phyloP scores from a whole-genome alignment of 108 stramenopile genomes.

The Aurantiochytrium sp. region DNA sequence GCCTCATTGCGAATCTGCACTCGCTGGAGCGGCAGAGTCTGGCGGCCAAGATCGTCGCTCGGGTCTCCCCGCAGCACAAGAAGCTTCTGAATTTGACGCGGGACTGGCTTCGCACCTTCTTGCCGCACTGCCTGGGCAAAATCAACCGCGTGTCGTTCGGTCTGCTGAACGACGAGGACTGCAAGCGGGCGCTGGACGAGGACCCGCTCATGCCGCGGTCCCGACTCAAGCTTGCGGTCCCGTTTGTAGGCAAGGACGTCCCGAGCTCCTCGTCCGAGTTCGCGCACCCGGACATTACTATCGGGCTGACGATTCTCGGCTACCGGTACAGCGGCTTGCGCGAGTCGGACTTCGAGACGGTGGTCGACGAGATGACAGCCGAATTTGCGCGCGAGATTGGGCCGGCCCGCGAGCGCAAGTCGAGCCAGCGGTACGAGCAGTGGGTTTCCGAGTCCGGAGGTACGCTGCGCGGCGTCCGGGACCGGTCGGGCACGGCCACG shows the following conservation, averaged over 20 bases:
- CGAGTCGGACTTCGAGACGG: not conserved
- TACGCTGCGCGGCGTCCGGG: not conserved
- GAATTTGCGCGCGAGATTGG: not conserved
- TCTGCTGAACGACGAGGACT: constrained; percentile 31
- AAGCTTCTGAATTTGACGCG: constrained; percentile 38
- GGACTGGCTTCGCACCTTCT: constrained; percentile 34
- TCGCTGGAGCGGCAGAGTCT: not conserved
- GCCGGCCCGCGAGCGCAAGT: not conserved
- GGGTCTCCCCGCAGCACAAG: constrained; percentile 18
- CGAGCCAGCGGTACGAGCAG: not conserved
- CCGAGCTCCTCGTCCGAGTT: constrained; percentile 41
- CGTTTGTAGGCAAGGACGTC: constrained; percentile 47
- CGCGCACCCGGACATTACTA: constrained; percentile 43
- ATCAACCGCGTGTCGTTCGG: constrained; percentile 46
- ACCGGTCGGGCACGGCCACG: not conserved
- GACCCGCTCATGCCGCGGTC: not conserved
- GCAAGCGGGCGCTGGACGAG: not conserved
- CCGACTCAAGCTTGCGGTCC: constrained; percentile 39
- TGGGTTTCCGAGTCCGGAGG: not conserved
- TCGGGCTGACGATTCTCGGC: constrained; percentile 42
- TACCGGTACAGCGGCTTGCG: constrained; percentile 37
- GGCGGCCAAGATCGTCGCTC: not conserved
- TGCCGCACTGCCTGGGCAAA: constrained; percentile 41
- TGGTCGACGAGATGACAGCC: not conserved
- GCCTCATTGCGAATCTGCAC: not conserved